A percentile compares a stretch with the other conserved stretches of the same genome.
These are phyloP conservation scores for Ceratonia siliqua DNA, from an alignment of 306 rosid genomes.

Conservation along the genomic window DNA sequence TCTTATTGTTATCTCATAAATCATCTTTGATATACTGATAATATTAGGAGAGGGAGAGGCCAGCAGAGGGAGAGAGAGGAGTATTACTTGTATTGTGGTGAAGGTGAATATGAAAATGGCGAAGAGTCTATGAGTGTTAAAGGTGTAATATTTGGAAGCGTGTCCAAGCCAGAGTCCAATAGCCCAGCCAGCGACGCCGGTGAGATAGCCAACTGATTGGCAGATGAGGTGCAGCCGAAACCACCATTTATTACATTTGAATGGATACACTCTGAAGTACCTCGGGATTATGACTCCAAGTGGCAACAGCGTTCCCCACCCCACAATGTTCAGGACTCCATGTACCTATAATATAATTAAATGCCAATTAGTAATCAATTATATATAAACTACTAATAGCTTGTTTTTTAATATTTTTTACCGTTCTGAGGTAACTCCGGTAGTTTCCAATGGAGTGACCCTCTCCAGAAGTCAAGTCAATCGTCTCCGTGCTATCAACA, in stretches of 20 bases:
- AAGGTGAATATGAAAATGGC: conserved; percentile 65
- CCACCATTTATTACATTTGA: not conserved
- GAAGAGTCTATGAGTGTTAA: conserved; percentile 55
- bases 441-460: conserved; percentile 15
- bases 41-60: not conserved
- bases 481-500: conserved; percentile 63
- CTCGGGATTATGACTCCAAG: conserved; percentile 68
- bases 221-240: conserved; percentile 30
- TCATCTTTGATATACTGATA: too few relatives aligned
- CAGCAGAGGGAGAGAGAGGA: not conserved
- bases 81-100: conserved; percentile 62
- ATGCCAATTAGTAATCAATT: not conserved
- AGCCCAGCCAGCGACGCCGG: conserved; percentile 64
- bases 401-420: conserved; percentile 26
- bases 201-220: conserved; percentile 55
- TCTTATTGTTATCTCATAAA: too few relatives aligned
- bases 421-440: conserved; percentile 49
- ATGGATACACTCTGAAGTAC: conserved; percentile 54
- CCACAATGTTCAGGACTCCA: conserved; percentile 74
- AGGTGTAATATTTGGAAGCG: conserved; percentile 51
- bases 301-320: conserved; percentile 82
- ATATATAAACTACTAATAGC: too few relatives aligned
- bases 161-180: conserved; percentile 78
- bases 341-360: conserved; percentile 69
- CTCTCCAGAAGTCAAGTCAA: conserved; percentile 32